Base-by-base conservation (phyloP, 352 stramenopile genomes). In the Pythium scleroteichum region DNA sequence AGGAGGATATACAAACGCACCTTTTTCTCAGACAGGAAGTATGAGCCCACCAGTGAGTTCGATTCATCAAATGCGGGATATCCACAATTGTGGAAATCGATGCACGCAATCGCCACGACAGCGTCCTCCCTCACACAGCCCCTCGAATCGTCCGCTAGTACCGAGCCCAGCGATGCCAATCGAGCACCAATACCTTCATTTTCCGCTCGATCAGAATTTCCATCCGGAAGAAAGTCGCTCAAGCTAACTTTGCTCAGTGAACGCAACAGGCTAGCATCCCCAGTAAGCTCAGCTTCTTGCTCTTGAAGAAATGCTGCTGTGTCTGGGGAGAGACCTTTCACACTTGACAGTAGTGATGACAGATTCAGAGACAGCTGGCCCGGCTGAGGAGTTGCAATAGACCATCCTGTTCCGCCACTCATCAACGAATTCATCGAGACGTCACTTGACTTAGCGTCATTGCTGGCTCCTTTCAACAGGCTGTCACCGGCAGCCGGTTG, bases 11-110 rank as follows among this genome's bases (percentile, higher is more conserved):
- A 10, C 29, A 35, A 14, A 45, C 69, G 19, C 54, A 77, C 71
- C 59, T 59, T 60, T n/a, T 67, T 66, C n/a, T 68, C 61, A 0
- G 59, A 76, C 4, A 87, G 41, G 20, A 78, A 81, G 41, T 91
- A 91, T 39, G 86, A 91, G 2, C 81, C 81, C 4, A 89, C 52
- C 2, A 84, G 68, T 2, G 68, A 48, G 16, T 73, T 78, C 2
- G 66, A 67, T 2, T 49, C 50, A 41, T 88, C 79, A 23, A 91
- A 75, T 8, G 81, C 81, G 64, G 81, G 81, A 41, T 75, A 82
- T 1, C 81, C 81, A 59, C 81, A 91, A 41, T 79, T 69, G 22
- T 66, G 68, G 53, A 91, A 91, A 45, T 91, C 75, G 9, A 68
- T 60, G 3, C 56, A 66, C n/a, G 80, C 67, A 46, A 91, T 81